Base-by-base conservation (phyloP, 176 grass and related monocot species). In the Carex myosuroides region DNA sequence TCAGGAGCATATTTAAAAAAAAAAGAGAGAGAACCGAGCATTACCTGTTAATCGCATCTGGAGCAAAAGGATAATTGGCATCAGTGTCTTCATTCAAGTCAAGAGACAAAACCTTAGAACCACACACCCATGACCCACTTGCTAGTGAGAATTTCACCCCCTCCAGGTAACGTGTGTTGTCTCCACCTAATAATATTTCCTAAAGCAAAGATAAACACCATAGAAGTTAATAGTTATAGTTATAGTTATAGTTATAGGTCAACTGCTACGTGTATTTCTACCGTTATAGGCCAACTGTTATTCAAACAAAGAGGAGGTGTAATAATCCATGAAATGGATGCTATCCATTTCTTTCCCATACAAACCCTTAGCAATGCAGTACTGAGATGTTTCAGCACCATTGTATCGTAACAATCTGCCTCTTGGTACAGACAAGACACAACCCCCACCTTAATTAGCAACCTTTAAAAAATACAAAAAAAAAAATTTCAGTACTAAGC, bases 61-160 rank as follows among this genome's bases (percentile, higher is more conserved):
- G 37, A 66, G 63, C 81, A 66, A 83, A 83, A 33, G 60, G 81
- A 4, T 83, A 83, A 44, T 13, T 62, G 63, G 63, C 63, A 68
- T 83, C 80, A 30, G 61, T 67, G 62, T 83, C 80, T 65, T 83
- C 81, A 52, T 69, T 30, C 33, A 46, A 66, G 62, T 83, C 81
- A 64, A 21, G 22, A 18, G 21, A 66, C 37, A 16, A 67, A 68
- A 52, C 62, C 18, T 37, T 83, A 83, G 80, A 67, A 67, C 39
- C 60, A 64, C 50, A 2, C 8, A 83, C 20, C 61, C 80, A 65
- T 37, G 80, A 67, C 14, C 80, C 80, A 65, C 80, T 82, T 54
- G 21, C 48, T 5, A 77, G 12, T 3, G 24, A 30, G 13, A 77
- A 55, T 32, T 78, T 18, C 7, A 52, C 41, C 16, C 18, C 35